A percentile compares a stretch with the other conserved stretches of the same genome.
These are phyloP conservation scores for Albizia julibrissin DNA, from an alignment of 306 rosid species.

Conservation along the genomic window DNA sequence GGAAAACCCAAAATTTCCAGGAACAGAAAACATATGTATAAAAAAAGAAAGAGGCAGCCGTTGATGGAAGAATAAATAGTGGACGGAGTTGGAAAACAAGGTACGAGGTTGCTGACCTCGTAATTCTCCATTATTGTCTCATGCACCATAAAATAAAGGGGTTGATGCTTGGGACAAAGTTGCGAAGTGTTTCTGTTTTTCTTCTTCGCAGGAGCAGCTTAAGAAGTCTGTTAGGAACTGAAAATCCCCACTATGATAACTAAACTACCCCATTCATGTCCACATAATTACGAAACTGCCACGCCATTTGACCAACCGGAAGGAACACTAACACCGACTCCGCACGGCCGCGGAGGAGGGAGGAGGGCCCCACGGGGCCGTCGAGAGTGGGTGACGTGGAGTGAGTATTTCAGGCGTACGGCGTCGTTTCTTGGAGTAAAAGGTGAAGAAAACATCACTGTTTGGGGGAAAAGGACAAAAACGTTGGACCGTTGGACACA, in stretches of 20 bases:
- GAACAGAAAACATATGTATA: neutral
- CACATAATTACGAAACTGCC: slow-evolving; percentile 34
- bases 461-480: neutral
- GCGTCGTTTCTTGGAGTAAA: neutral
- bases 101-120: slow-evolving; percentile 32
- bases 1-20: slow-evolving; percentile 2
- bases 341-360: neutral
- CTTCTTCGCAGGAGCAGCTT: slow-evolving; percentile 32
- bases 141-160: neutral
- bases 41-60: neutral
- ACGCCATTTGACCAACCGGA: slow-evolving; percentile 1
- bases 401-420: neutral
- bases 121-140: slow-evolving; percentile 40
- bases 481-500: neutral
- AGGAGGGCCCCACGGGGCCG: neutral
- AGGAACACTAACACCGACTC: neutral
- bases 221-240: slow-evolving; percentile 53
- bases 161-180: slow-evolving; percentile 3
- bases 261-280: neutral
- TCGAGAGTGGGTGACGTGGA: neutral
- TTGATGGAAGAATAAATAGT: neutral
- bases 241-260: slow-evolving; percentile 19
- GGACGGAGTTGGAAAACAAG: neutral
- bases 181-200: slow-evolving; percentile 33
- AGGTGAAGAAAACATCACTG: neutral